A percentile compares a stretch with the other conserved stretches of the same genome.
Conservation (phyloP, 2,329 filamentous ascomycete genomes). For the Ascochyta pisi region DNA sequence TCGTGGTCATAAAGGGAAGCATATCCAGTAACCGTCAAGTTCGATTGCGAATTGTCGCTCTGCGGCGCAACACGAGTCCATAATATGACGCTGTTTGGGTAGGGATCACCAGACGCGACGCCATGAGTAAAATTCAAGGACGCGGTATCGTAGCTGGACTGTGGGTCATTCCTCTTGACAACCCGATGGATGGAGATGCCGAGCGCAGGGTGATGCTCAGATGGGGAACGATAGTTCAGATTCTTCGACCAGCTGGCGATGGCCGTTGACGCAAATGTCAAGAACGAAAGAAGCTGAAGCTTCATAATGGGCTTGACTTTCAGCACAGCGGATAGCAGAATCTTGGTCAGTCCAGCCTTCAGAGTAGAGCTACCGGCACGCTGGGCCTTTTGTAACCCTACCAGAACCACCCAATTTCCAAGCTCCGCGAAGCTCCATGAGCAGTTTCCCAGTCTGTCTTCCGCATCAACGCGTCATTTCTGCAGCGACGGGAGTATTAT, state of each 20-base stretch:
- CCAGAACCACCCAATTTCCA: conserved; percentile 3
- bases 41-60: conserved; percentile 50
- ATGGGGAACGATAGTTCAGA: conserved; percentile 73
- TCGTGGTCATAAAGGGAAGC: conserved; percentile 62
- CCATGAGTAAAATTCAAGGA: conserved; percentile 53
- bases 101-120: conserved; percentile 56
- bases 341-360: conserved; percentile 7
- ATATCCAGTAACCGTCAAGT: conserved; percentile 62
- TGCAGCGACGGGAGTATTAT: conserved; percentile 25
- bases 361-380: conserved; percentile 6
- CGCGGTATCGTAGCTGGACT: conserved; percentile 28
- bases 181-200: conserved; percentile 71
- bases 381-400: conserved; percentile 31
- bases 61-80: conserved; percentile 49
- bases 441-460: conserved; percentile 8
- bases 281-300: conserved; percentile 32
- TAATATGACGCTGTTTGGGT: conserved; percentile 49
- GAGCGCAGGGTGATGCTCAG: conserved; percentile 66
- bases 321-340: not conserved
- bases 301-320: conserved; percentile 31
- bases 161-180: conserved; percentile 57
- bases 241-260: conserved; percentile 54
- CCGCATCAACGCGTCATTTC: conserved; percentile 26
- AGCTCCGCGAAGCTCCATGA: conserved; percentile 5
- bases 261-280: conserved; percentile 24